A percentile compares a stretch with the other conserved stretches of the same genome.
Evolutionary conservation across 2,329 filamentous ascomycete species (phyloP).

Genomic region (Alternaria hordeiaustralica): DNA sequence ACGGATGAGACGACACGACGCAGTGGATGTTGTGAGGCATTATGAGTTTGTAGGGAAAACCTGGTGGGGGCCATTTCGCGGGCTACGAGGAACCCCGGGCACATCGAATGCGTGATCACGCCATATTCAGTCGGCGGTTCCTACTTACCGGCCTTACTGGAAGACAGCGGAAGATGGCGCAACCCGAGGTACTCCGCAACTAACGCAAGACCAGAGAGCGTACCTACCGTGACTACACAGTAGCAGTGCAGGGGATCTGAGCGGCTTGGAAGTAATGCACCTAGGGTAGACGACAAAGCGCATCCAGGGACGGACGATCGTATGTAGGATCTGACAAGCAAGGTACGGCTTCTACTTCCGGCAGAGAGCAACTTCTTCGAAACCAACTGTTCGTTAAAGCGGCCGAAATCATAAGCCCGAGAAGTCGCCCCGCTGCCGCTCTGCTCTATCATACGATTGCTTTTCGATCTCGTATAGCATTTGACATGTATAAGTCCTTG

Average conservation of each 20-base stretch:
- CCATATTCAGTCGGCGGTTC: background rate
- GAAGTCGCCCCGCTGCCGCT: background rate
- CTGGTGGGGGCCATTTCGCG: background rate
- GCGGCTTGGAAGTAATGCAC: background rate
- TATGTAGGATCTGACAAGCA: background rate
- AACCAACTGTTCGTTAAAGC: background rate
- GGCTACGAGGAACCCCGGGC: conserved; percentile 1
- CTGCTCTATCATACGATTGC: background rate
- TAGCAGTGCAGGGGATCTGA: background rate
- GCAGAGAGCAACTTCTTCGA: background rate
- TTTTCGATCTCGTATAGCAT: background rate
- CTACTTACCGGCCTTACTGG: background rate
- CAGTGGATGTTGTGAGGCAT: background rate
- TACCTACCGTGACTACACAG: background rate
- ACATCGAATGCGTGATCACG: conserved; percentile 7
- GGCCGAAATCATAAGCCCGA: background rate
- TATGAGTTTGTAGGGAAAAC: background rate
- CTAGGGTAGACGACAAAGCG: background rate
- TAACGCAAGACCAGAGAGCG: background rate
- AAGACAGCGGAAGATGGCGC: conserved; percentile 7
- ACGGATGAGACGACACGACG: background rate
- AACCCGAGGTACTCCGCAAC: conserved; percentile 4
- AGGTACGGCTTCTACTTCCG: background rate
- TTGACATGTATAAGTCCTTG: background rate
- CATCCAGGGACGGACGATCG: background rate